Evolutionary conservation across 495 filamentous ascomycete genomes (phyloP).

Genomic region (Patellaria atrata): DNA sequence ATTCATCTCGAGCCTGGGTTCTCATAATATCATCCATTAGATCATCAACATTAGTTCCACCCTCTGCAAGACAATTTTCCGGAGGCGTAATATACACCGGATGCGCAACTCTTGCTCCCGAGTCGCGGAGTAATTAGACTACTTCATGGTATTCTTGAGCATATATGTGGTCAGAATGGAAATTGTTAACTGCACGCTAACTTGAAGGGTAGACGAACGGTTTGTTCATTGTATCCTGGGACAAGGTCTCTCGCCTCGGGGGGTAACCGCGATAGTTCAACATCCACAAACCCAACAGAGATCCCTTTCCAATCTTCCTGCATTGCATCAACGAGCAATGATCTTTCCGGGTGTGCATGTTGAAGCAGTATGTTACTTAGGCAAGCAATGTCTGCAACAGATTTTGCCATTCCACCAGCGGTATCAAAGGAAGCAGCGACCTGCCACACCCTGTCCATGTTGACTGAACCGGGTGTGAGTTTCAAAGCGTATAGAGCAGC

Average conservation of each 20-base stretch:
- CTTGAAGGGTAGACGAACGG: too few relatives aligned
- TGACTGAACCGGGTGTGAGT: not conserved
- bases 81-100: conserved; percentile 3
- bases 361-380: conserved; percentile 18
- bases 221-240: too few relatives aligned
- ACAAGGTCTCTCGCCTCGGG: too few relatives aligned
- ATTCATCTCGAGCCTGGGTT: conserved; percentile 1
- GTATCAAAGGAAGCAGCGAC: conserved; percentile 21
- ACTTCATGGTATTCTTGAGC: too few relatives aligned
- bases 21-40: conserved; percentile 2
- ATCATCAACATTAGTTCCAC: conserved; percentile 4
- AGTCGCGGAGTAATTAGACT: too few relatives aligned
- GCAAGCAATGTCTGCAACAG: conserved; percentile 15
- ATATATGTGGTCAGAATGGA: too few relatives aligned
- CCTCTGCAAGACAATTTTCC: conserved; percentile 3
- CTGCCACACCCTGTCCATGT: not conserved
- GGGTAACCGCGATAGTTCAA: too few relatives aligned
- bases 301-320: too few relatives aligned
- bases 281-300: too few relatives aligned
- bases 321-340: too few relatives aligned
- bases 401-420: conserved; percentile 27
- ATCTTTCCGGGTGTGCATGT: not conserved
- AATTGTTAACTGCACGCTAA: too few relatives aligned
- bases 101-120: too few relatives aligned
- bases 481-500: conserved; percentile 7